phyloP scores from a whole-genome alignment of 2,329 filamentous ascomycete species.

The Ophiostoma sp. region DNA sequence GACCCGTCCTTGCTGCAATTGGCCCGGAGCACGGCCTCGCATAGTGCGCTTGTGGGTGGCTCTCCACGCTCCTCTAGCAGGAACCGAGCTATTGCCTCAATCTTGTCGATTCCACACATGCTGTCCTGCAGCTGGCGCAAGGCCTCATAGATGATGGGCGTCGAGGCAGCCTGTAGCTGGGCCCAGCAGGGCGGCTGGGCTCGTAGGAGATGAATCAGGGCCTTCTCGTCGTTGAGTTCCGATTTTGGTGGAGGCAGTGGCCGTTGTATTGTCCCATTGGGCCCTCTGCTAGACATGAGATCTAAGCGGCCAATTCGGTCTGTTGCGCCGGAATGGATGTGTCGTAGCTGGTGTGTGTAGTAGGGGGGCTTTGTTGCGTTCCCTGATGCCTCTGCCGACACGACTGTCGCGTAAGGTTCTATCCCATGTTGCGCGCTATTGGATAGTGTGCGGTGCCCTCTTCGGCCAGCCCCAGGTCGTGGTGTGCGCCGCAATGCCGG shows the following conservation, averaged over 20 bases:
- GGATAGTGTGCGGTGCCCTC: not conserved
- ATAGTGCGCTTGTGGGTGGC: slow-evolving; percentile 54
- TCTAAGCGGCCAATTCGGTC: slow-evolving; percentile 20
- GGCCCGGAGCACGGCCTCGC: slow-evolving; percentile 67
- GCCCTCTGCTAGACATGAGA: not conserved
- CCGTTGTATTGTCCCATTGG: not conserved
- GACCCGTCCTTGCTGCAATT: slow-evolving; percentile 66
- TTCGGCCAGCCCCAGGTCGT: not conserved
- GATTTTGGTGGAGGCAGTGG: not conserved
- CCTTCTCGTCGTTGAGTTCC: not conserved
- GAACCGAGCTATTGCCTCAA: slow-evolving; percentile 48
- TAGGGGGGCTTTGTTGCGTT: too few relatives aligned
- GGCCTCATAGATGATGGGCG: slow-evolving; percentile 32
- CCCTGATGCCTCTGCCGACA: too few relatives aligned
- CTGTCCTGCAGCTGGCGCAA: slow-evolving; percentile 39
- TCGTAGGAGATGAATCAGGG: slow-evolving; percentile 17
- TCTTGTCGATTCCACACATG: slow-evolving; percentile 36
- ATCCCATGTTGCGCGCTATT: not conserved
- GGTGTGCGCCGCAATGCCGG: not conserved
- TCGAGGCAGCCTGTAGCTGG: slow-evolving; percentile 22
- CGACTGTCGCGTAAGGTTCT: too few relatives aligned
- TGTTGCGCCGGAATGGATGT: not conserved
- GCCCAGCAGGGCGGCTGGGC: slow-evolving; percentile 22
- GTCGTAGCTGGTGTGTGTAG: not conserved
- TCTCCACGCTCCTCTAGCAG: slow-evolving; percentile 53